Evolutionary conservation across 441 rosid species (phyloP), one percentile per base, ranked within the genome.

Genomic region (Viola pubescens): DNA sequence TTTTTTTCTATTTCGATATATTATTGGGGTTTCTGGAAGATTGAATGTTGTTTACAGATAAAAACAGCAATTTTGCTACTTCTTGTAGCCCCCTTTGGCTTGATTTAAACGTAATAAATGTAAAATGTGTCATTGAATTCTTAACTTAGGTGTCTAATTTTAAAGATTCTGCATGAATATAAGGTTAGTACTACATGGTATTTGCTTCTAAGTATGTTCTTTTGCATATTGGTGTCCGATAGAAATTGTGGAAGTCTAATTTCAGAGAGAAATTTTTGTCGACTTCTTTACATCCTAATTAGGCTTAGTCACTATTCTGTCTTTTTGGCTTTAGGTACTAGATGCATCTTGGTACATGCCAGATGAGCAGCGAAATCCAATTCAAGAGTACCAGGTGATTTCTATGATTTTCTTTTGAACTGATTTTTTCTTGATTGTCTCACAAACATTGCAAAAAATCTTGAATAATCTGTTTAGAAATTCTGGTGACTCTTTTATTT

Each of bases 291-390:
- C 9, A 37, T 54, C 42, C 34, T 54, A 12, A 54, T 43, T 9
- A 4, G n/a, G 52, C 16, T 13, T 9, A 19, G 34, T 59, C 37
- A 9, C 16, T 57, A 37, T 54, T 44, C 14, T 52, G 12, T 54
- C 57, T 59, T 61, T 5, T 56, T 60, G 44, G 7, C 58, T 69
- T 58, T 75, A 90, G 99, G 84, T 90, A 54, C 55, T 94, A 77
- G 99, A 92, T 75, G 92, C 98, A 58, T 92, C 98, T 7, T 92
- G 98, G 98, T 89, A 89, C 81, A 87, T 92, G 98, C 92, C 97
- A 47, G 82, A 78, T 77, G 96, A 92, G 76, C 84, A 89, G 72
- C 82, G 96, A 75, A 87, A 86, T 70, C 92, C 98, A 44, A 77
- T 86, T 76, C 92, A 89, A 77, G 98, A 92, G 70, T 86, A 87